Conservation (phyloP, 208 protist species). For the Acanthamoeba divionensis region DNA sequence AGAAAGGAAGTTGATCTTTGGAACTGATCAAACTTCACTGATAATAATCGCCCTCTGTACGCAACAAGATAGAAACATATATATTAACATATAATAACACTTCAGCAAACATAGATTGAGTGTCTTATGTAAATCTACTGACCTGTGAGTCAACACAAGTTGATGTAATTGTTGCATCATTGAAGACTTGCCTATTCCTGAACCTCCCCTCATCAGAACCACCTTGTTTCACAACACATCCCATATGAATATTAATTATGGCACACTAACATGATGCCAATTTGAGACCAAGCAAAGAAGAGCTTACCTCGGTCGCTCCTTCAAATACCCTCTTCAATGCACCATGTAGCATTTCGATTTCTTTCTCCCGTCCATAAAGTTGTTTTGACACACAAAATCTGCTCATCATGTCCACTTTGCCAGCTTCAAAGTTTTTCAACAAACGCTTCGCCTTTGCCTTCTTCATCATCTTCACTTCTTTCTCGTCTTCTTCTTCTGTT, state of each 20-base stretch:
- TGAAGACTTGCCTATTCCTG: constrained; percentile 7
- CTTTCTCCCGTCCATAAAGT: neutral
- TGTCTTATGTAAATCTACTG: neutral
- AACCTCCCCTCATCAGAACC: neutral
- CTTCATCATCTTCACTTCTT: neutral
- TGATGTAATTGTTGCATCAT: constrained; percentile 25
- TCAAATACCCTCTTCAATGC: neutral
- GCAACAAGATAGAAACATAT: no score
- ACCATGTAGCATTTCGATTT: neutral
- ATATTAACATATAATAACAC: no score
- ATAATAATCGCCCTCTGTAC: neutral
- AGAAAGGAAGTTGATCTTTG: constrained; percentile 1
- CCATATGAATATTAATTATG: no score
- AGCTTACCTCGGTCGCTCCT: constrained; percentile 4
- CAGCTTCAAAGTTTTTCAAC: constrained; percentile 19
- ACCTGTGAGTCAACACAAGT: neutral
- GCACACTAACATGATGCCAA: no score
- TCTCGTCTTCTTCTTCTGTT: no score
- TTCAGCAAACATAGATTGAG: no score
- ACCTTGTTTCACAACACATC: no score
- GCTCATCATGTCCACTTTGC: neutral
- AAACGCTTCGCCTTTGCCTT: neutral
- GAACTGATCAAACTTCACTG: constrained; percentile 46
- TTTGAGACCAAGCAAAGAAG: no score
- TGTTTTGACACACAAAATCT: neutral